Evolutionary conservation across 345 rosid genomes (phyloP), one percentile per base, ranked within the genome.

Genomic region (Salix exigua): DNA sequence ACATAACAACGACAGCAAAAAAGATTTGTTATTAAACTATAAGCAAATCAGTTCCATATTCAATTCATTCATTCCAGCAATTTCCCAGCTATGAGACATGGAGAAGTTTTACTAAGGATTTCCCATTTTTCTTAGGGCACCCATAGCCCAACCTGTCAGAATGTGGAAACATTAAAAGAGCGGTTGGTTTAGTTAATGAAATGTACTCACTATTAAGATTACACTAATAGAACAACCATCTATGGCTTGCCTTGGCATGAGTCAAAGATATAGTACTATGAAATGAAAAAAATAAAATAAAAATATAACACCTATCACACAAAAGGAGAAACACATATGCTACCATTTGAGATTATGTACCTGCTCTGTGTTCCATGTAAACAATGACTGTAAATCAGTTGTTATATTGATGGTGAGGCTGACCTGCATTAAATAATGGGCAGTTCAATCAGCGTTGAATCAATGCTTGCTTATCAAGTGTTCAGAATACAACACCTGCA

Each of bases 341-440:
- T 7, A 31, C 74, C 26, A 25, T 42, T 28, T 8, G 17, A 31
- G 38, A 75, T 17, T 68, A 73, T 72, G 73, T 80, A 96, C 99
- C 97, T 94, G 98, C 79, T 96, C 94, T 4, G 99, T 94, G 88
- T 96, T 96, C 99, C 99, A 94, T 60, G 97, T 92, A 82, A 92
- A 96, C 46, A 94, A 74, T 40, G 99, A 89, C 80, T 91, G 94
- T 66, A 96, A 82, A 73, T 96, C 95, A 18, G 97, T 97, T 33
- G 94, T 61, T 82, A 96, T 88, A 79, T 96, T 95, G 89, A 96
- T 68, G 17, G 91, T 90, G 82, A 96, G 75, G 89, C 97, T 92
- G 78, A 96, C 97, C 99, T 96, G 73, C 79, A 89, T 66, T n/a
- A 31, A 62, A 68, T 18, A 25, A 71, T 13, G 61, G 13, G 21